Conservation (phyloP, 2,329 filamentous ascomycete genomes). For the Hypoxylon sp. region DNA sequence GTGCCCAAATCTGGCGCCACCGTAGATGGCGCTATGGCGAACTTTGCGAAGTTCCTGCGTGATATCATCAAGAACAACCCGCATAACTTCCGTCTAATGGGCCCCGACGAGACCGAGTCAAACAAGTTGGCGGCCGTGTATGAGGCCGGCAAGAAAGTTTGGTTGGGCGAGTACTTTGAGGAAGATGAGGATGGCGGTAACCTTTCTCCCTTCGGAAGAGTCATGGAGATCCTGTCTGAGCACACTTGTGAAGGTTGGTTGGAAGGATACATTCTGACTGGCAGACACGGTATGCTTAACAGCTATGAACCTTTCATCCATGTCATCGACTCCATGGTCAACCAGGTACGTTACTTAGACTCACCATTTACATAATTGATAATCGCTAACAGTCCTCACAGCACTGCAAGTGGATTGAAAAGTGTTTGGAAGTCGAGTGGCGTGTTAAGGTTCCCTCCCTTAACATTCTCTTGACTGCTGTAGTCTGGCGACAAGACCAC, state of each 20-base stretch:
- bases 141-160: constrained; percentile 82
- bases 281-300: constrained; percentile 82
- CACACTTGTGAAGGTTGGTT: constrained; percentile 86
- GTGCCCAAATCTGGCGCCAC: constrained; percentile 73
- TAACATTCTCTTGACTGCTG: constrained; percentile 84
- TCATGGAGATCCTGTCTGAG: constrained; percentile 89
- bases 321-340: constrained; percentile 88
- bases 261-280: constrained; percentile 82
- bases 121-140: constrained; percentile 83
- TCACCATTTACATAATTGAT: background rate
- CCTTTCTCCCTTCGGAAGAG: constrained; percentile 75
- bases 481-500: constrained; percentile 87
- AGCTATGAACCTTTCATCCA: constrained; percentile 88
- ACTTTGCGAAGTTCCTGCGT: constrained; percentile 76
- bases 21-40: constrained; percentile 75
- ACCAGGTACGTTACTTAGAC: constrained; percentile 66
- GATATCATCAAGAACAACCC: constrained; percentile 77
- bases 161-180: constrained; percentile 83
- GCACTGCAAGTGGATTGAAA: constrained; percentile 89
- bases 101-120: constrained; percentile 85
- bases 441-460: constrained; percentile 80
- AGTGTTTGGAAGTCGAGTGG: constrained; percentile 85
- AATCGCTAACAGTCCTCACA: constrained; percentile 49
- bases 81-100: constrained; percentile 80
- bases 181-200: constrained; percentile 84